Evolutionary conservation across 1,139 yeast species (phyloP).

Genomic region (Arxiozyma telluris): DNA sequence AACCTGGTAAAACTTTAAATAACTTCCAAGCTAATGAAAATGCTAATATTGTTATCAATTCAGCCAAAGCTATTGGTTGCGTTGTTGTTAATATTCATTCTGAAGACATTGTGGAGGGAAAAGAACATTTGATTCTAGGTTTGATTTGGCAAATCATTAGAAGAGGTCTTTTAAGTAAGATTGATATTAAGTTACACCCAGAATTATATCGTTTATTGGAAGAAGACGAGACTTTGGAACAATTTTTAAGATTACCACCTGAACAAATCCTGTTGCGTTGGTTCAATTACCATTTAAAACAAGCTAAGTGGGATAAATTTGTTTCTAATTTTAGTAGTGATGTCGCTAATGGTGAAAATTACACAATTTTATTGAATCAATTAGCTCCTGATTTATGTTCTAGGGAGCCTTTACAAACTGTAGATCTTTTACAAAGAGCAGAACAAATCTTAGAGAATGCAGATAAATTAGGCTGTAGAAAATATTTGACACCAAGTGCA

Average conservation of each 20-base stretch:
- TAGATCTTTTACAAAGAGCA: constrained; percentile 71
- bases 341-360: constrained; percentile 90
- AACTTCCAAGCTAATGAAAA: constrained; percentile 94
- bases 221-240: constrained; percentile 96
- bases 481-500: constrained; percentile 87
- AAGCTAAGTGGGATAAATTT: constrained; percentile 84
- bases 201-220: constrained; percentile 89
- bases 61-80: constrained; percentile 98
- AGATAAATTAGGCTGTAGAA: constrained; percentile 84
- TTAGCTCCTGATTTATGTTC: constrained; percentile 80
- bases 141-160: constrained; percentile 97
- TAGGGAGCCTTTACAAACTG: constrained; percentile 65
- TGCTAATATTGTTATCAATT: constrained; percentile 93
- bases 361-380: constrained; percentile 81
- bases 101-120: constrained; percentile 94
- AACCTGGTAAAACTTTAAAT: constrained; percentile 73
- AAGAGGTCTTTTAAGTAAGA: constrained; percentile 87
- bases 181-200: constrained; percentile 93
- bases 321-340: constrained; percentile 81
- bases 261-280: constrained; percentile 94
- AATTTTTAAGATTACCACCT: constrained; percentile 91
- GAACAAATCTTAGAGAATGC: constrained; percentile 80
- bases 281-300: constrained; percentile 93
- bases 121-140: constrained; percentile 90
- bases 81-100: constrained; percentile 96